phyloP scores from a whole-genome alignment of 2,329 filamentous ascomycete genomes.

The Bipolaris oryzae region DNA sequence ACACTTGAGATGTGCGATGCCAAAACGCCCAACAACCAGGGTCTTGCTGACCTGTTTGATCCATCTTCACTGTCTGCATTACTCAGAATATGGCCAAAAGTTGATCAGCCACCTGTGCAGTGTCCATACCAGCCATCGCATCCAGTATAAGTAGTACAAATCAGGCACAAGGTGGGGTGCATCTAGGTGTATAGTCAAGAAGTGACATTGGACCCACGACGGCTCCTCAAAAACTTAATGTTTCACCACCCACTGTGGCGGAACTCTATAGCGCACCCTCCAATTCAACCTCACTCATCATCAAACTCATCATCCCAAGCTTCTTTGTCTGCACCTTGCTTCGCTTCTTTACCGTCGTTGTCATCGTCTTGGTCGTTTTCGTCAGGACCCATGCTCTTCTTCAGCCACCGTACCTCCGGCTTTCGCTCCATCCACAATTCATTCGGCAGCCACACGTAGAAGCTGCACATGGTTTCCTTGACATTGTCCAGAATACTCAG shows the following conservation, averaged over 20 bases:
- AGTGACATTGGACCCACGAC: neutral
- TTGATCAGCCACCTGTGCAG: neutral
- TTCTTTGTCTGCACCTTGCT: constrained; percentile 14
- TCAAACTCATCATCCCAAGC: constrained; percentile 25
- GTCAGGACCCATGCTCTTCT: constrained; percentile 27
- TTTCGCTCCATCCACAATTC: constrained; percentile 47
- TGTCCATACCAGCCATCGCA: neutral
- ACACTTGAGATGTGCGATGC: neutral
- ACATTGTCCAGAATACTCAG: constrained; percentile 48
- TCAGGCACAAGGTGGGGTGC: no score
- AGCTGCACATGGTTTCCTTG: constrained; percentile 49
- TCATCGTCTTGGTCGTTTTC: constrained; percentile 22
- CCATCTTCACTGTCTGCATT: no score
- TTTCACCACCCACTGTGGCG: neutral
- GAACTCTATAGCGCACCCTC: neutral
- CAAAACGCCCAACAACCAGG: neutral
- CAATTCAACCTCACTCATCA: constrained; percentile 13
- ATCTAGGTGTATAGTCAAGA: neutral
- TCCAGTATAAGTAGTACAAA: no score
- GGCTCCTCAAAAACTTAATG: neutral
- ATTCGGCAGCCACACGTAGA: constrained; percentile 54
- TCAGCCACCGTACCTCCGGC: constrained; percentile 34
- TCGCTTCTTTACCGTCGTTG: constrained; percentile 9
- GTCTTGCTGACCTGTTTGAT: neutral
- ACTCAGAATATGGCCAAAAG: no score